phyloP scores from a whole-genome alignment of 73 alveolate genomes.

The Paramecium tetraurelia region DNA sequence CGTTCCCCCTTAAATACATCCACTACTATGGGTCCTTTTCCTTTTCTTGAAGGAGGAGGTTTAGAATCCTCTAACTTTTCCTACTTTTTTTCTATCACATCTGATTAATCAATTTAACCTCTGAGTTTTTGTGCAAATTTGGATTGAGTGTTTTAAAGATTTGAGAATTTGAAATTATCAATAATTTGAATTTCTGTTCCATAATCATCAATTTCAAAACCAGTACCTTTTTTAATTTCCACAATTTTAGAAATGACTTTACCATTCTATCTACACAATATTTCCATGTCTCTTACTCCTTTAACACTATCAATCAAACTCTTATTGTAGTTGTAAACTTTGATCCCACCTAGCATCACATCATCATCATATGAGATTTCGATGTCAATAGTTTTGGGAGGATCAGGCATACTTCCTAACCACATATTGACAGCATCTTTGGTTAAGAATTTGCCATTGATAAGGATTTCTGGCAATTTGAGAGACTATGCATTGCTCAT shows the following conservation, averaged over 20 bases:
- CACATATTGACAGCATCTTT: constrained; percentile 84
- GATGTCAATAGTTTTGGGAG: constrained; percentile 73
- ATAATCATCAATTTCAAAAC: constrained; percentile 71
- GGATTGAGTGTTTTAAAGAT: neutral
- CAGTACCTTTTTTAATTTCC: constrained; percentile 76
- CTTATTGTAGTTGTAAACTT: constrained; percentile 83
- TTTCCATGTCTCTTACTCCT: constrained; percentile 77
- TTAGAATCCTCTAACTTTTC: constrained; percentile 17
- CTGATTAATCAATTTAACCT: constrained; percentile 11
- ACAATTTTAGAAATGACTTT: constrained; percentile 51
- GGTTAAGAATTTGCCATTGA: constrained; percentile 71
- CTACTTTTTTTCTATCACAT: neutral
- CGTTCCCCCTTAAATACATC: constrained; percentile 21
- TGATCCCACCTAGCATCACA: constrained; percentile 66
- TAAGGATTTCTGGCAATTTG: constrained; percentile 59
- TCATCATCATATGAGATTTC: constrained; percentile 56
- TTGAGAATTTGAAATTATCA: constrained; percentile 55
- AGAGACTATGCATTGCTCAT: constrained; percentile 67
- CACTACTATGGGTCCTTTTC: constrained; percentile 16
- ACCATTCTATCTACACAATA: constrained; percentile 52
- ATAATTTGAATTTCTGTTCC: constrained; percentile 60
- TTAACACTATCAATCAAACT: constrained; percentile 76
- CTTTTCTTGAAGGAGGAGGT: constrained; percentile 52
- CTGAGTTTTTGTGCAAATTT: neutral
- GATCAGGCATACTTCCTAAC: constrained; percentile 80